These are phyloP conservation scores for Russula foetens DNA, from an alignment of 768 basidiomycete genomes.

Conservation along the genomic window DNA sequence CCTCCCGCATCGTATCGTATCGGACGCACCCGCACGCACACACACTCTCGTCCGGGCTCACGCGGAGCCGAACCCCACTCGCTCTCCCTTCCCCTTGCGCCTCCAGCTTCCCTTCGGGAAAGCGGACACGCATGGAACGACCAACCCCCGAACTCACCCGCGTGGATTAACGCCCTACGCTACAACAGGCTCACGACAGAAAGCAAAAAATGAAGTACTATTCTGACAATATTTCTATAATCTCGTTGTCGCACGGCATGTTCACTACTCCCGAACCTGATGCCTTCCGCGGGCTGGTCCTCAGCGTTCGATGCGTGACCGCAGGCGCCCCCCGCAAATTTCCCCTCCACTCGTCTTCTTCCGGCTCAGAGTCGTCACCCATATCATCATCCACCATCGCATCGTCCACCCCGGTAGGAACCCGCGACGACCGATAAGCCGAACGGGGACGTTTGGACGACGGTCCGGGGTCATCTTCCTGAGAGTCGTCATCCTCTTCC, in stretches of 20 bases:
- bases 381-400: too few species aligned
- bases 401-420: not conserved
- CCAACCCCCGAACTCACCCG: too few species aligned
- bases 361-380: not conserved
- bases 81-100: too few species aligned
- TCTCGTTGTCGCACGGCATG: not conserved
- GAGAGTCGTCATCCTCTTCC: not conserved
- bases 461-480: not conserved
- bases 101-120: too few species aligned
- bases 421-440: not conserved
- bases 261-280: not conserved
- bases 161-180: too few species aligned
- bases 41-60: too few species aligned
- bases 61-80: too few species aligned
- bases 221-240: slow-evolving; percentile 15
- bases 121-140: too few species aligned
- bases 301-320: not conserved
- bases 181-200: too few species aligned
- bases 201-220: not conserved
- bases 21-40: too few species aligned
- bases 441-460: slow-evolving; percentile 10
- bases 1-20: too few species aligned
- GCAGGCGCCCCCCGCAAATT: slow-evolving; percentile 3
- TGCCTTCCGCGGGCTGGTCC: not conserved
- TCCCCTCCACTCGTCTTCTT: not conserved